Conservation (phyloP, 2,329 filamentous ascomycete genomes). For the Venturia asperata region DNA sequence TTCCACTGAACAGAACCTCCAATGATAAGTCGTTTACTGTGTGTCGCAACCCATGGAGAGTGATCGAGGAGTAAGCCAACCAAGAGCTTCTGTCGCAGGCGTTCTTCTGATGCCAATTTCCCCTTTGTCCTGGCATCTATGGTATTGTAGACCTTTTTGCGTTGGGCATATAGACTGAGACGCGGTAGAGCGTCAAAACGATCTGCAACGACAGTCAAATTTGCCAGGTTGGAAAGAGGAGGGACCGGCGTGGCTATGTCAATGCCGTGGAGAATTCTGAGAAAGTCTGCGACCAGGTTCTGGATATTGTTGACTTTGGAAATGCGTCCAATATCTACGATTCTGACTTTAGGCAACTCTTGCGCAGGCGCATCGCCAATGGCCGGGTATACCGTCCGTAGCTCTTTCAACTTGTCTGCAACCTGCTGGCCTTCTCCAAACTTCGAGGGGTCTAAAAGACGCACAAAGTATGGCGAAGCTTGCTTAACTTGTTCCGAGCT, state of each 20-base stretch:
- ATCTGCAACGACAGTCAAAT: conserved; percentile 64
- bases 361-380: conserved; percentile 43
- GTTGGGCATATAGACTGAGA: conserved; percentile 49
- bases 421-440: conserved; percentile 58
- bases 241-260: conserved; percentile 41
- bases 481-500: conserved; percentile 49
- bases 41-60: conserved; percentile 51
- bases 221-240: conserved; percentile 58
- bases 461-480: conserved; percentile 63
- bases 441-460: conserved; percentile 55
- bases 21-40: conserved; percentile 59
- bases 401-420: conserved; percentile 42
- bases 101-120: conserved; percentile 47
- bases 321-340: conserved; percentile 62
- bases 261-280: conserved; percentile 57
- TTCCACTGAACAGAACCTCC: conserved; percentile 57
- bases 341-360: conserved; percentile 56
- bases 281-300: conserved; percentile 57
- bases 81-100: conserved; percentile 61
- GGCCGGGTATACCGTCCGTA: conserved; percentile 43
- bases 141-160: conserved; percentile 36
- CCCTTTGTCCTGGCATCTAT: conserved; percentile 39
- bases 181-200: conserved; percentile 59
- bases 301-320: conserved; percentile 55
- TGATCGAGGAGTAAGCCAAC: conserved; percentile 60